A percentile compares a stretch with the other conserved stretches of the same genome.
Evolutionary conservation across 2,329 filamentous ascomycete genomes (phyloP).

Genomic region (Fusarium sarcochroum): DNA sequence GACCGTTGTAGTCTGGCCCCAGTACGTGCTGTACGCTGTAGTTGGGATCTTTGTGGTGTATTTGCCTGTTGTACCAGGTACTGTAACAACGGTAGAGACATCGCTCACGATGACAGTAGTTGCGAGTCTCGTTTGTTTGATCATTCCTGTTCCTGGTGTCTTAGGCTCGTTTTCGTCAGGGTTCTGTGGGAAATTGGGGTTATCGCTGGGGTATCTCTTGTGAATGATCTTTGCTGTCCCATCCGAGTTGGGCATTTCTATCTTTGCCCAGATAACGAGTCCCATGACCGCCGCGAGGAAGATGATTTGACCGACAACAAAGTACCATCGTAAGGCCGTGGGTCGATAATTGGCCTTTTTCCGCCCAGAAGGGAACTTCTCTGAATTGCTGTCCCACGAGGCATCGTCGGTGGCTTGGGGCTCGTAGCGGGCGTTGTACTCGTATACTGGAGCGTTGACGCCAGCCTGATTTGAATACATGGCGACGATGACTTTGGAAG

Average conservation of each 20-base stretch:
- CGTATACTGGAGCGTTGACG: conserved; percentile 24
- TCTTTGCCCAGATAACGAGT: conserved; percentile 43
- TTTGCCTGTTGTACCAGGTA: conserved; percentile 42
- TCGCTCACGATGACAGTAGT: conserved; percentile 38
- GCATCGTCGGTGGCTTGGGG: conserved; percentile 45
- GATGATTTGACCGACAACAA: conserved; percentile 33
- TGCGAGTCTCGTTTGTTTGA: conserved; percentile 11
- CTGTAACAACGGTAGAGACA: conserved; percentile 32
- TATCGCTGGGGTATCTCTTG: conserved; percentile 20
- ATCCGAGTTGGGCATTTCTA: conserved; percentile 46
- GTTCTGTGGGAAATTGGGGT: conserved; percentile 1
- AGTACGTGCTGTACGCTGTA: conserved; percentile 29
- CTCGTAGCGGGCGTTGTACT: conserved; percentile 41
- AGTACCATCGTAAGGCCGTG: conserved; percentile 48
- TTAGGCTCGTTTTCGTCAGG: background rate
- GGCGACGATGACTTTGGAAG: background rate
- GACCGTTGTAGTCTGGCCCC: conserved; percentile 28
- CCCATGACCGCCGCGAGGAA: conserved; percentile 42
- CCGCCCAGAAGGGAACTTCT: conserved; percentile 27
- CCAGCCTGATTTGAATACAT: conserved; percentile 43
- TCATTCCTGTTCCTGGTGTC: conserved; percentile 10
- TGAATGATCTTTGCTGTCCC: conserved; percentile 37
- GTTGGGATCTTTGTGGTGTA: conserved; percentile 35
- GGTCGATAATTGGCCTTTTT: conserved; percentile 44
- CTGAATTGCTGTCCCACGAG: conserved; percentile 35